Percentiles rank a stretch among this genome's conserved stretches.
phyloP scores from a whole-genome alignment of 768 basidiomycete species.

The Agrocybe praecox region DNA sequence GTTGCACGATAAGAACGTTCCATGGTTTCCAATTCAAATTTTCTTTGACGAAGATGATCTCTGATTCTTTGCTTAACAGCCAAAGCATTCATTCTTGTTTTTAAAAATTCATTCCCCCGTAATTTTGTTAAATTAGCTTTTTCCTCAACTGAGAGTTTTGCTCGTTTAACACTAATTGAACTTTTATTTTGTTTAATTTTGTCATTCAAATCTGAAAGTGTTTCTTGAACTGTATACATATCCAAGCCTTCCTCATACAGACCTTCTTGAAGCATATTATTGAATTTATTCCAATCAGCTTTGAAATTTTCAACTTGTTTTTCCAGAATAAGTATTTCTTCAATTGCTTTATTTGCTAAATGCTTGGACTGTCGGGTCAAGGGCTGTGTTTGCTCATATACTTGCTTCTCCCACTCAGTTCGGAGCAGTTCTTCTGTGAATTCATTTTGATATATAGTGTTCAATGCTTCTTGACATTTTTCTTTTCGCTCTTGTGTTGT shows the following conservation, averaged over 20 bases:
- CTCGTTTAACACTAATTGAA: neutral
- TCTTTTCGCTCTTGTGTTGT: neutral
- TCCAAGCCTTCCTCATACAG: conserved; percentile 1
- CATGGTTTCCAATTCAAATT: conserved; percentile 28
- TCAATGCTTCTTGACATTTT: conserved; percentile 2
- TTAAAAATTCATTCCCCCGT: conserved; percentile 15
- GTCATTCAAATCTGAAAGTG: neutral
- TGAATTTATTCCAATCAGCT: neutral
- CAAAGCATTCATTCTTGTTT: conserved; percentile 20
- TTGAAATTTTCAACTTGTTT: conserved; percentile 4
- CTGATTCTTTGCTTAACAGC: conserved; percentile 25
- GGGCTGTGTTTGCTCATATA: conserved; percentile 20
- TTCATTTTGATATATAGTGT: neutral
- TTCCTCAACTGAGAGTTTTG: conserved; percentile 5
- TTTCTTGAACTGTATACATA: neutral
- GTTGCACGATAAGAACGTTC: conserved; percentile 20
- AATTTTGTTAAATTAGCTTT: conserved; percentile 5
- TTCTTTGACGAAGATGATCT: conserved; percentile 18
- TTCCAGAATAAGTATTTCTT: conserved; percentile 5
- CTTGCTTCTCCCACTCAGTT: conserved; percentile 20
- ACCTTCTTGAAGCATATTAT: conserved; percentile 2
- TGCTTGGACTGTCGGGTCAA: conserved; percentile 6
- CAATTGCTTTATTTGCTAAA: conserved; percentile 2
- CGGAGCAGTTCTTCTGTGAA: neutral
- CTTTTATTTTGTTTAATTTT: neutral